phyloP scores from a whole-genome alignment of 257 asterid species.

The Verbascum thapsus region DNA sequence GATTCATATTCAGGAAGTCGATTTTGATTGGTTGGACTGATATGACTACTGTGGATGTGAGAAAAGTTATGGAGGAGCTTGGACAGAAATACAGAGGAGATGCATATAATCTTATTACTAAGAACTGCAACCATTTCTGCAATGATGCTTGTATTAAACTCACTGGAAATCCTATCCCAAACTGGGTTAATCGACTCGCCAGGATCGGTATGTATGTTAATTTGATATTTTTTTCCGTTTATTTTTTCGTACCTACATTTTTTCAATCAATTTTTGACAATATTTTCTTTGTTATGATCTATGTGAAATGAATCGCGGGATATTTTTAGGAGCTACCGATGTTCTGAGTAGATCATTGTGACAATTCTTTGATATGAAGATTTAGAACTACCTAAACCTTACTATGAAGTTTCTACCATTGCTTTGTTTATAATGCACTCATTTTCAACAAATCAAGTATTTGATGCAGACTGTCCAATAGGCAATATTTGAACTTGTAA shows the following conservation, averaged over 20 bases:
- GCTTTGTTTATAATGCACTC: background rate
- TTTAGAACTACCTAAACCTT: too few species aligned
- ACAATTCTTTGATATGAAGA: too few species aligned
- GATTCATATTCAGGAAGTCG: conserved; percentile 58
- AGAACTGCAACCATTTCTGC: conserved; percentile 80
- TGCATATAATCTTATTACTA: conserved; percentile 58
- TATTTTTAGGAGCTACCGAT: too few species aligned
- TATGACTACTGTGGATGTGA: conserved; percentile 42
- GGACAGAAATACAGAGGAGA: conserved; percentile 51
- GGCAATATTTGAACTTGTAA: too few species aligned
- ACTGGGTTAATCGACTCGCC: conserved; percentile 78
- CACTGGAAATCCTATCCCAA: conserved; percentile 56
- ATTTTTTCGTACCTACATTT: background rate
- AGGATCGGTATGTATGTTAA: conserved; percentile 42
- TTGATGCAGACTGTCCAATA: too few species aligned
- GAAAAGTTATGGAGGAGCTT: conserved; percentile 49
- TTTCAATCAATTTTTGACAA: background rate
- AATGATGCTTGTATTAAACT: conserved; percentile 52
- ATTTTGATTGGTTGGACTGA: conserved; percentile 61
- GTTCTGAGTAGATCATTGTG: too few species aligned
- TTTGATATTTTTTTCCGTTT: background rate
- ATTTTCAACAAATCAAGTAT: too few species aligned
- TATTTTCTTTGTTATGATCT: too few species aligned
- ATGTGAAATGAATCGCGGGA: too few species aligned
- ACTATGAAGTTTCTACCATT: background rate